A percentile compares a stretch with the other conserved stretches of the same genome.
Conservation (phyloP, 495 filamentous ascomycete species). For the Penicillium pancosmium region DNA sequence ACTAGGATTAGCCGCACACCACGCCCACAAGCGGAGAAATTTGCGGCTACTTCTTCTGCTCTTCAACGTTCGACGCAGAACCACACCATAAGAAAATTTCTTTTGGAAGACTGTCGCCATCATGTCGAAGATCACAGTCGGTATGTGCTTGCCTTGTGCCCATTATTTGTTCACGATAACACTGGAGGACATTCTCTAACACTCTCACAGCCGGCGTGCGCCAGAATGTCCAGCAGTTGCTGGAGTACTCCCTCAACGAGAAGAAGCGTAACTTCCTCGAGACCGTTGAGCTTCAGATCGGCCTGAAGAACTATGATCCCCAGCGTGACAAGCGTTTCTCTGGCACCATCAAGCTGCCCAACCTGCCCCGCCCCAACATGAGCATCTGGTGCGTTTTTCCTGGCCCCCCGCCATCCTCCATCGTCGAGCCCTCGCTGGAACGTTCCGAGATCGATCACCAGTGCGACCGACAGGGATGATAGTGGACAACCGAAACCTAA, state of each 20-base stretch:
- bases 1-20: slow-evolving; percentile 31
- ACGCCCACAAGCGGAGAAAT: slow-evolving; percentile 54
- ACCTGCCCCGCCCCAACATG: slow-evolving; percentile 91
- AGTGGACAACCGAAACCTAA: not conserved
- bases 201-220: slow-evolving; percentile 83
- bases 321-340: slow-evolving; percentile 99
- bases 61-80: slow-evolving; percentile 55
- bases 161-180: not conserved
- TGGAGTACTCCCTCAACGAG: slow-evolving; percentile 92
- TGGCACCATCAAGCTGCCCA: slow-evolving; percentile 92
- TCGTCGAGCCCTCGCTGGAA: not conserved
- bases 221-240: slow-evolving; percentile 84
- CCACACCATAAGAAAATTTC: slow-evolving; percentile 70
- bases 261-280: slow-evolving; percentile 99
- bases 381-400: slow-evolving; percentile 71
- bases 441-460: not conserved
- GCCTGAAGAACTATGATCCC: slow-evolving; percentile 99
- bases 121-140: slow-evolving; percentile 90
- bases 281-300: slow-evolving; percentile 91
- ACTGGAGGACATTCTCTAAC: slow-evolving; percentile 25
- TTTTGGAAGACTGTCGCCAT: slow-evolving; percentile 64
- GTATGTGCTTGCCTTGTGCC: slow-evolving; percentile 48
- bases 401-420: not conserved
- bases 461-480: not conserved
- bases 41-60: slow-evolving; percentile 32